A percentile compares a stretch with the other conserved stretches of the same genome.
Conservation (phyloP, 106 monocot species). For the Acanthochlamys bracteata region DNA sequence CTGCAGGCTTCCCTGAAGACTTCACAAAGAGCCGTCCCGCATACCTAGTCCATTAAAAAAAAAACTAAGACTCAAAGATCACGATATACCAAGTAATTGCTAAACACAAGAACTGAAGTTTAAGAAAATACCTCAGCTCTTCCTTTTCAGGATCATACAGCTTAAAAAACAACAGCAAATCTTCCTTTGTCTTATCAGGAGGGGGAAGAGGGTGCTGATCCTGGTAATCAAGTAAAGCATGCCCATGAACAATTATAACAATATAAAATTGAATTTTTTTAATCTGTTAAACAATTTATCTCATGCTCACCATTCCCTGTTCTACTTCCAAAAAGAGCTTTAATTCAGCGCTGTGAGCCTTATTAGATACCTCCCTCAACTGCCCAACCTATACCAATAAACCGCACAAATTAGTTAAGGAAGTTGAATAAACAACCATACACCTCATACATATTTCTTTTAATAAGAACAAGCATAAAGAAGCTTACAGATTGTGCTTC, state of each 20-base stretch:
- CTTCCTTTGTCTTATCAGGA: constrained; percentile 85
- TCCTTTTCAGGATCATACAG: constrained; percentile 86
- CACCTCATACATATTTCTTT: background rate
- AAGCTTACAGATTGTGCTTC: constrained; percentile 82
- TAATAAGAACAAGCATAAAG: background rate
- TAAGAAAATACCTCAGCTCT: constrained; percentile 61
- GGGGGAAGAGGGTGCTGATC: constrained; percentile 53
- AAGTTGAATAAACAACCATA: background rate
- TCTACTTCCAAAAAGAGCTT: constrained; percentile 93
- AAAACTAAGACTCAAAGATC: constrained; percentile 1
- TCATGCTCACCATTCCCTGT: constrained; percentile 44
- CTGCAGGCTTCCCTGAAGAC: constrained; percentile 64
- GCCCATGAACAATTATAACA: background rate
- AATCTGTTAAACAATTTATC: too few species aligned
- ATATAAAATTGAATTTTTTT: background rate
- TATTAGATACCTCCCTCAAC: constrained; percentile 85
- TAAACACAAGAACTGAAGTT: background rate
- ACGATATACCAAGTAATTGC: background rate
- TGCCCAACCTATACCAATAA: constrained; percentile 56
- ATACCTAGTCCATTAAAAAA: constrained; percentile 32
- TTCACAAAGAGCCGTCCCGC: constrained; percentile 85
- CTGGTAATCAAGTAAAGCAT: constrained; percentile 17
- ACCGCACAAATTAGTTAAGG: background rate
- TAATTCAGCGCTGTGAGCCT: constrained; percentile 86
- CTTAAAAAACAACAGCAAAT: constrained; percentile 92